Conservation (phyloP, 164 flowering plant genomes). For the Nymphaea thermarum region DNA sequence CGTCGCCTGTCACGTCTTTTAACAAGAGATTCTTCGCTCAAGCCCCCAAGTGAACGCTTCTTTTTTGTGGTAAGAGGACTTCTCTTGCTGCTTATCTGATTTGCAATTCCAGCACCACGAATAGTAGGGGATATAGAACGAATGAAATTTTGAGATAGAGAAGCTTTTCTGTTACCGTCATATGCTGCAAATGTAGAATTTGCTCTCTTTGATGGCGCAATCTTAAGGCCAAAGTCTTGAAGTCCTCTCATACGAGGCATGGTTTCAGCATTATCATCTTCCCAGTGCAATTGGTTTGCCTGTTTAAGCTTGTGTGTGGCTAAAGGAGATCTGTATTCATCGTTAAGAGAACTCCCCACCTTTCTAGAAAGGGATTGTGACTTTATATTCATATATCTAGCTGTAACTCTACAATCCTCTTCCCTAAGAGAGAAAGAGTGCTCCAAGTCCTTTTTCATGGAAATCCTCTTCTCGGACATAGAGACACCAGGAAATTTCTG, state of each 20-base stretch:
- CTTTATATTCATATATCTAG: background rate
- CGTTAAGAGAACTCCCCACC: background rate
- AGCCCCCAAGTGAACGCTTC: conserved; percentile 39
- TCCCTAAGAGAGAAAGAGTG: background rate
- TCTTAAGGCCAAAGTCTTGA: conserved; percentile 53
- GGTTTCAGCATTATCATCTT: conserved; percentile 75
- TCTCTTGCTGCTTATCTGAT: conserved; percentile 25
- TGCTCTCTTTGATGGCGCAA: conserved; percentile 19
- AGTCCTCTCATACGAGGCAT: conserved; percentile 82
- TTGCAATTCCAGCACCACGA: conserved; percentile 20
- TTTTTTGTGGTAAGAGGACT: conserved; percentile 27
- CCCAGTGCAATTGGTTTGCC: conserved; percentile 1
- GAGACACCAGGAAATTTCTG: conserved; percentile 1
- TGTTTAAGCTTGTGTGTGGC: background rate
- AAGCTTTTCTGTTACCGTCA: conserved; percentile 20
- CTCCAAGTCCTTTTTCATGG: background rate
- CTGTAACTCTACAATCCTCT: background rate
- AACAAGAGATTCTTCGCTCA: conserved; percentile 32
- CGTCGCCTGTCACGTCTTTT: conserved; percentile 58
- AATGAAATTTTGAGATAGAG: conserved; percentile 21
- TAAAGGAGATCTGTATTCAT: conserved; percentile 1
- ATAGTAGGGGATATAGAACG: conserved; percentile 15
- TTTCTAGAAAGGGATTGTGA: background rate
- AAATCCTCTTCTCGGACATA: background rate
- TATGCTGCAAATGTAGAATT: conserved; percentile 6